Evolutionary conservation across 2,329 filamentous ascomycete species (phyloP).

Genomic region (Fusarium equiseti): DNA sequence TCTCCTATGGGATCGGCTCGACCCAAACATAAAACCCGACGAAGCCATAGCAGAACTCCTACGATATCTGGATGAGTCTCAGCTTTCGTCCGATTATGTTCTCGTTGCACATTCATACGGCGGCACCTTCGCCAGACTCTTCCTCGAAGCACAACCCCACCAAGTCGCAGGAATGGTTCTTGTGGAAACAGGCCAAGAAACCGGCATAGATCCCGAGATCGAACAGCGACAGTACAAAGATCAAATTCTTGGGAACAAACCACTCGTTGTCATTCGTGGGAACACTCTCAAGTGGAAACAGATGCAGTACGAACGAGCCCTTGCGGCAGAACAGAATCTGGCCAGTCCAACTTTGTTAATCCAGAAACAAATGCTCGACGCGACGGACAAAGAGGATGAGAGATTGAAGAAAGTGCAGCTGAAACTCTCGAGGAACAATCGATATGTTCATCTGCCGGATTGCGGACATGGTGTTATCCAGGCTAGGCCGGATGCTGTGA

Average conservation of each 20-base stretch:
- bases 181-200: slow-evolving; percentile 42
- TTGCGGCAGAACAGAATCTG: slow-evolving; percentile 6
- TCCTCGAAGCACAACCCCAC: slow-evolving; percentile 23
- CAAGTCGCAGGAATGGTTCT: slow-evolving; percentile 40
- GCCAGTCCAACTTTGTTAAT: slow-evolving; percentile 5
- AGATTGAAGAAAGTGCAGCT: slow-evolving; percentile 38
- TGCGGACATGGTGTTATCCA: slow-evolving; percentile 35
- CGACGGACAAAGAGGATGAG: slow-evolving; percentile 36
- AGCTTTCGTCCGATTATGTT: neutral
- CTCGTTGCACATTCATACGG: slow-evolving; percentile 41
- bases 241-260: slow-evolving; percentile 26
- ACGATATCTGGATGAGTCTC: neutral
- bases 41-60: neutral
- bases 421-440: slow-evolving; percentile 25
- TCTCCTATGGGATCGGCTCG: slow-evolving; percentile 30
- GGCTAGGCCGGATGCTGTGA: slow-evolving; percentile 31
- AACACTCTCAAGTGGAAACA: slow-evolving; percentile 40
- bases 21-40: slow-evolving; percentile 8
- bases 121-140: slow-evolving; percentile 34
- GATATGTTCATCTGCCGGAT: slow-evolving; percentile 39
- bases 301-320: slow-evolving; percentile 23
- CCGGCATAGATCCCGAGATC: slow-evolving; percentile 15
- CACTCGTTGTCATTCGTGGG: slow-evolving; percentile 35
- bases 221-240: slow-evolving; percentile 34
- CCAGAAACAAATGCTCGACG: slow-evolving; percentile 31